Evolutionary conservation across 768 basidiomycete species (phyloP), one percentile per base, ranked within the genome.

Genomic region (Astraeus odoratus): DNA sequence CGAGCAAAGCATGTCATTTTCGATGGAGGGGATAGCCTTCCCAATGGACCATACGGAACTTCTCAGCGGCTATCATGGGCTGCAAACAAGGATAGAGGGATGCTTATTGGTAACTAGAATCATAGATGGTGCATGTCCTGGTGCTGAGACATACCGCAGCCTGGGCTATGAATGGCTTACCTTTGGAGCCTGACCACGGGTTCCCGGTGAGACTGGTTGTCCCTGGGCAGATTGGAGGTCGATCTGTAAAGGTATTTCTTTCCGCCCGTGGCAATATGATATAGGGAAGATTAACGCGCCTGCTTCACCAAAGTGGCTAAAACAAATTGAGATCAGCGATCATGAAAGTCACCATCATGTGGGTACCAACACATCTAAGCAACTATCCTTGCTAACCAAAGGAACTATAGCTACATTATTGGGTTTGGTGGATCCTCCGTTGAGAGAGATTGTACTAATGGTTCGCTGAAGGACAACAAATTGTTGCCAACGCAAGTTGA

Each of bases 161-260:
- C 6, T 73, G 77, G 76, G 72, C 68, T 12, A 80, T 81, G 79
- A 81, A 81, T 46, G 80, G 80, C 1, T 58, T 72, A 19, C 70
- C 73, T 51, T 57, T 83, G 7, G 71, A 73, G 37, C 78, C 79
- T 5, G 81, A 83, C 51, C 81, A 84, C 48, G 81, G 81, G 9
- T 80, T 71, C 51, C 81, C 81, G 1, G 54, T 83, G n/a, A 70
- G 81, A n/a, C 58, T 81, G 4, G 67, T 83, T 47, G 67, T 83
- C 0, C 80, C 81, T 0, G 76, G 77, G 4, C 74, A 79, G 44
- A 81, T 83, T 35, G 81, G 81, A 20, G 81, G 78, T 4, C 65
- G 76, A 22, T 73, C 70, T 22, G 76, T 79, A n/a, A 68, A 64
- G 60, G 52, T 62, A 48, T 12, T 24, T 5, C n/a, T 25, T 15